Conservation (phyloP, 2,329 filamentous ascomycete genomes). For the Aspergillus persii region DNA sequence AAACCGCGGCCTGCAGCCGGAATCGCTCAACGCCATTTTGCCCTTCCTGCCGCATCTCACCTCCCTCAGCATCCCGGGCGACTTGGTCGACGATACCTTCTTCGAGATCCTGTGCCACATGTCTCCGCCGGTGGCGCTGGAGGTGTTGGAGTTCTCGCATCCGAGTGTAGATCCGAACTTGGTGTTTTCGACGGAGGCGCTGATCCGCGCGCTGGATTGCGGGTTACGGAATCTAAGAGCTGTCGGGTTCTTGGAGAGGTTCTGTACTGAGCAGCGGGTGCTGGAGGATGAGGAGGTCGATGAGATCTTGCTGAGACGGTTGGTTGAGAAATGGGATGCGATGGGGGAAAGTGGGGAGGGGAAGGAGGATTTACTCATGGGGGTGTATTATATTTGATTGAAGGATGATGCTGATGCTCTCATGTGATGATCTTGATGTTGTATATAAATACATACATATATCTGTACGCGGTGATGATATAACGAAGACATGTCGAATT, state of each 20-base stretch:
- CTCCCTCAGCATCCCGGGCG: constrained; percentile 33
- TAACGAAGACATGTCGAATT: neutral
- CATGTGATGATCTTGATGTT: no score
- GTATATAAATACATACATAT: no score
- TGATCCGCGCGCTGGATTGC: constrained; percentile 22
- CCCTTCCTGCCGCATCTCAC: constrained; percentile 24
- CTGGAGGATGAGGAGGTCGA: constrained; percentile 29
- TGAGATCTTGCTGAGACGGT: constrained; percentile 22
- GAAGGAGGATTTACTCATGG: constrained; percentile 7
- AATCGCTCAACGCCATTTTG: constrained; percentile 26
- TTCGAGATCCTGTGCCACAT: constrained; percentile 24
- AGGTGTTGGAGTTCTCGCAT: constrained; percentile 28
- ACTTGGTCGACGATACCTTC: constrained; percentile 26
- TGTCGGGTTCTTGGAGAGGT: constrained; percentile 28
- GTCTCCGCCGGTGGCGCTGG: constrained; percentile 19
- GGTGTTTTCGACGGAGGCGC: constrained; percentile 20
- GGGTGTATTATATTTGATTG: constrained; percentile 20
- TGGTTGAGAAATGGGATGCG: neutral
- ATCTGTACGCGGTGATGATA: neutral
- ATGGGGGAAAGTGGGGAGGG: neutral
- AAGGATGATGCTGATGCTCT: no score
- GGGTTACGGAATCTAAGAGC: constrained; percentile 25
- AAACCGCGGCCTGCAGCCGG: constrained; percentile 25
- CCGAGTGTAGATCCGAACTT: constrained; percentile 17
- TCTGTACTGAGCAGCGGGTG: constrained; percentile 17